A percentile compares a stretch with the other conserved stretches of the same genome.
These are phyloP conservation scores for Rhodomyrtus psidioides DNA, from an alignment of 441 rosid genomes.

Conservation along the genomic window DNA sequence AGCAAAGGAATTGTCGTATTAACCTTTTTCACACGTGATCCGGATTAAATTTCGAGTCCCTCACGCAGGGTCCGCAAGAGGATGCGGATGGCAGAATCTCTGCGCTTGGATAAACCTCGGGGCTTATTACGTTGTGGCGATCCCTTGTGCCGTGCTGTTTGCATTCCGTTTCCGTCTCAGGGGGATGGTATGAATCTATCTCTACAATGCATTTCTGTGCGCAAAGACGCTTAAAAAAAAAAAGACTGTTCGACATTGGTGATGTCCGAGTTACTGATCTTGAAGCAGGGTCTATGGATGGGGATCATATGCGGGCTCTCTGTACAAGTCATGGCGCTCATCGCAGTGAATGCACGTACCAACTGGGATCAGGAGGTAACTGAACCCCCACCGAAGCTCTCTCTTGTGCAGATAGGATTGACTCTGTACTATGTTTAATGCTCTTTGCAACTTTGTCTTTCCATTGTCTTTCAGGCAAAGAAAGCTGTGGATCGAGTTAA, in stretches of 20 bases:
- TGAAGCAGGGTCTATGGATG: conserved; percentile 40
- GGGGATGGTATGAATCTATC: conserved; percentile 22
- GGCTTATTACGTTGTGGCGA: conserved; percentile 36
- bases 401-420: background rate
- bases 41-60: background rate
- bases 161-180: conserved; percentile 27
- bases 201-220: background rate
- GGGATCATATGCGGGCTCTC: conserved; percentile 39
- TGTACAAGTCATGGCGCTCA: conserved; percentile 27
- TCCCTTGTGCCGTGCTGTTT: conserved; percentile 28
- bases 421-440: background rate
- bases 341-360: conserved; percentile 22
- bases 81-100: conserved; percentile 40
- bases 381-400: background rate
- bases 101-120: conserved; percentile 37
- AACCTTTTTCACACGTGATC: background rate
- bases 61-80: conserved; percentile 34
- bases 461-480: conserved; percentile 1
- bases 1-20: background rate
- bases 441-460: background rate
- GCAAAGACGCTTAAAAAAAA: background rate
- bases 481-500: conserved; percentile 1
- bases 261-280: background rate
- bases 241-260: background rate
- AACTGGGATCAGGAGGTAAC: conserved; percentile 33